phyloP scores from a whole-genome alignment of 768 basidiomycete species.

The Cystobasidium tubakii region DNA sequence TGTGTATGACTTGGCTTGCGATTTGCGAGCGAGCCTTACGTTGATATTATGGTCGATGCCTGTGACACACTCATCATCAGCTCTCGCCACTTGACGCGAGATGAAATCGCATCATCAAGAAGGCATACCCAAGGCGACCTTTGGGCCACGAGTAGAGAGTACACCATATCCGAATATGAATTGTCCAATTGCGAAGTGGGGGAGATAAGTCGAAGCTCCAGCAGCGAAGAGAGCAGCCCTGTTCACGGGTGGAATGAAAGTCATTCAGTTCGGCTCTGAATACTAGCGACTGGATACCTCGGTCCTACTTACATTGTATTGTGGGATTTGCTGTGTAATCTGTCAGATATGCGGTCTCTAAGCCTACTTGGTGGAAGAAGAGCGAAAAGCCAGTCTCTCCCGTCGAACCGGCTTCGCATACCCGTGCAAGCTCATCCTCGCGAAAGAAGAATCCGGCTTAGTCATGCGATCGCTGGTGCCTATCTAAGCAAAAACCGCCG shows the following conservation, averaged over 20 bases:
- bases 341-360: too few species aligned
- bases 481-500: too few species aligned
- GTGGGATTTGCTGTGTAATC: too few species aligned
- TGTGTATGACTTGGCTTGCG: too few species aligned
- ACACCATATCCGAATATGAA: conserved; percentile 19
- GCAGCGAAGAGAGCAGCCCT: conserved; percentile 9
- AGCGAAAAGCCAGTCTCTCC: too few species aligned
- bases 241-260: too few species aligned
- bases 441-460: background rate
- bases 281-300: too few species aligned
- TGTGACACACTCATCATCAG: background rate
- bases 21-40: too few species aligned
- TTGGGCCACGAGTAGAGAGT: conserved; percentile 6
- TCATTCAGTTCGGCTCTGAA: too few species aligned
- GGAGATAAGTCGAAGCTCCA: conserved; percentile 7
- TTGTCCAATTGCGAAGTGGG: conserved; percentile 30
- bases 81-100: background rate
- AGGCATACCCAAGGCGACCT: background rate
- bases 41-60: conserved; percentile 5
- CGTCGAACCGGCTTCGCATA: background rate
- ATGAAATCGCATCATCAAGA: background rate
- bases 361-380: too few species aligned
- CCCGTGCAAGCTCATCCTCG: too few species aligned
- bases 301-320: too few species aligned
- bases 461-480: background rate